Percentiles rank a stretch among this genome's conserved stretches.
Conservation (phyloP, 495 filamentous ascomycete species). For the Daldinia concentrica region DNA sequence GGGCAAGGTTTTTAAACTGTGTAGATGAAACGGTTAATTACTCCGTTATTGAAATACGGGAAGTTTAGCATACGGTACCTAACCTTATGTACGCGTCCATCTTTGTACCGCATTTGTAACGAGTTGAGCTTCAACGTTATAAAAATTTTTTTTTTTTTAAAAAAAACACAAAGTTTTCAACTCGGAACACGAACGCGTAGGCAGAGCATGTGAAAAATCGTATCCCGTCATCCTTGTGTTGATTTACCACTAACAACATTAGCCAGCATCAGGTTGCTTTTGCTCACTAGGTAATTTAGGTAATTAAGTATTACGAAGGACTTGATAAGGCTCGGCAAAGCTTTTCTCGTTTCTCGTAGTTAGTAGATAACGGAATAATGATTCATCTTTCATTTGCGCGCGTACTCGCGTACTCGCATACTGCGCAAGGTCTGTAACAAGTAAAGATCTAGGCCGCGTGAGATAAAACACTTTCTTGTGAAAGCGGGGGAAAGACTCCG, state of each 20-base stretch:
- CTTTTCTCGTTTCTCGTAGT: too few species aligned
- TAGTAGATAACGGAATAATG: background rate
- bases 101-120: too few species aligned
- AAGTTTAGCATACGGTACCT: background rate
- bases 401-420: background rate
- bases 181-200: constrained; percentile 5
- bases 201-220: constrained; percentile 5
- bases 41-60: background rate
- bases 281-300: too few species aligned
- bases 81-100: background rate
- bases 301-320: background rate
- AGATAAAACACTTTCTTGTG: constrained; percentile 31
- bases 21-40: background rate
- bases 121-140: background rate
- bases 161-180: constrained; percentile 3
- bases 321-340: constrained; percentile 19
- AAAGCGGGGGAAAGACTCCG: constrained; percentile 33
- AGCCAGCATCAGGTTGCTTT: background rate
- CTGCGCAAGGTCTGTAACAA: background rate
- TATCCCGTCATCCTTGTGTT: constrained; percentile 1
- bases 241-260: background rate
- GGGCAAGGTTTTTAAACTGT: background rate
- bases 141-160: too few species aligned
- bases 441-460: constrained; percentile 1
- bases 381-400: background rate